A percentile compares a stretch with the other conserved stretches of the same genome.
phyloP scores from a whole-genome alignment of 2,329 filamentous ascomycete species.

The Cordyceps pruinosa region DNA sequence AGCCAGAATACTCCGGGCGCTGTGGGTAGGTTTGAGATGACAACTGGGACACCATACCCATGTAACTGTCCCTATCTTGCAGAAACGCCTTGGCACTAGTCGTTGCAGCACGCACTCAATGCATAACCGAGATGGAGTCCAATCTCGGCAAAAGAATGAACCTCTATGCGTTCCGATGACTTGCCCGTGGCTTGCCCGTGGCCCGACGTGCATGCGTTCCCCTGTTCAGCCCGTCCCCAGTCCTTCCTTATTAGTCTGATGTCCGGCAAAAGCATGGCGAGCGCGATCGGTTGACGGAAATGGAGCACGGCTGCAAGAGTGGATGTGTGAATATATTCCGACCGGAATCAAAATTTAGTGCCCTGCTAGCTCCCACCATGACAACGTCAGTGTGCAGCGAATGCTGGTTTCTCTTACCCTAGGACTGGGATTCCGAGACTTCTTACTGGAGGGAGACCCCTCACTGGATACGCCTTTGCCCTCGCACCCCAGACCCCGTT shows the following conservation, averaged over 20 bases:
- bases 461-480: not conserved
- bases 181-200: too few relatives aligned
- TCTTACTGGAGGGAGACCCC: not conserved
- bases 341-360: conserved; percentile 3
- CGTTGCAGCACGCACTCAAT: not conserved
- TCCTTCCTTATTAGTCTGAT: not conserved
- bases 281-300: conserved; percentile 9
- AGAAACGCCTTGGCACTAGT: not conserved
- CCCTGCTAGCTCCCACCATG: not conserved
- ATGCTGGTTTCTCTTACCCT: not conserved
- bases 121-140: not conserved
- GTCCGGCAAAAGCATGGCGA: not conserved
- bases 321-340: conserved; percentile 2
- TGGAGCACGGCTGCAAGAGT: not conserved
- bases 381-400: not conserved
- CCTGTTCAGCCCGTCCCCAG: too few relatives aligned
- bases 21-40: not conserved
- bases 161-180: not conserved
- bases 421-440: not conserved
- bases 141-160: not conserved
- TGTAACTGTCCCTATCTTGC: not conserved
- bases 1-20: not conserved
- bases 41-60: not conserved
- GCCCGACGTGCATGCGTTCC: too few relatives aligned
- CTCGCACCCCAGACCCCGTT: conserved; percentile 2